Percentiles rank a stretch among this genome's conserved stretches.
These are phyloP conservation scores for Trifolium pratense DNA, from an alignment of 306 rosid species.

Conservation along the genomic window DNA sequence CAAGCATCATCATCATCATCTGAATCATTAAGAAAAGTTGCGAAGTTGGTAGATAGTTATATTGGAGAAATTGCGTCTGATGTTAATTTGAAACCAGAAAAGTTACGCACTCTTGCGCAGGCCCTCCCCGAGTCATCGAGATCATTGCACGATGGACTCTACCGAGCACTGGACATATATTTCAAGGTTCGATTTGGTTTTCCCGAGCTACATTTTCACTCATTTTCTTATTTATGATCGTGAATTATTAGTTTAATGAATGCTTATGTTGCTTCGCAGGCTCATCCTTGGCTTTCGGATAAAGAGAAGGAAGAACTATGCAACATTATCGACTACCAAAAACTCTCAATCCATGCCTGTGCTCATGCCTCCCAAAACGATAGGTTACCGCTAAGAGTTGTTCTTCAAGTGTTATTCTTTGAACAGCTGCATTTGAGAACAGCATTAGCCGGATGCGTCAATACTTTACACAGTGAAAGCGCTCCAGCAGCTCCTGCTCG, in stretches of 20 bases:
- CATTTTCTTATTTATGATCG: conserved; percentile 8
- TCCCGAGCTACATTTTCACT: conserved; percentile 33
- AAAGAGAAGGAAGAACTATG: conserved; percentile 86
- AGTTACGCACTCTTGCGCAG: conserved; percentile 55
- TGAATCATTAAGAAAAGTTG: conserved; percentile 64
- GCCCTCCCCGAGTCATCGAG: conserved; percentile 80
- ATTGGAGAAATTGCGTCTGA: conserved; percentile 62
- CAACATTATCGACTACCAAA: conserved; percentile 76
- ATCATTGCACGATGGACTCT: conserved; percentile 84
- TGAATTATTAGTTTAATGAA: conserved; percentile 33
- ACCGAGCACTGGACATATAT: conserved; percentile 85
- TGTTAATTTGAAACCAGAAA: conserved; percentile 53
- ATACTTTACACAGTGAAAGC: conserved; percentile 68
- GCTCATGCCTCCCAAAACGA: conserved; percentile 93
- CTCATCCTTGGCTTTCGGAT: conserved; percentile 83
- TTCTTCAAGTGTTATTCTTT: conserved; percentile 93
- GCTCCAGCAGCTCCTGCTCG: conserved; percentile 59
- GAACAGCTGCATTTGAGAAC: conserved; percentile 91
- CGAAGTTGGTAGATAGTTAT: conserved; percentile 56
- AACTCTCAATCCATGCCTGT: conserved; percentile 89
- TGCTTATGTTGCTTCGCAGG: conserved; percentile 56
- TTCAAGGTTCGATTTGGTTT: conserved; percentile 75
- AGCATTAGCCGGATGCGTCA: conserved; percentile 80
- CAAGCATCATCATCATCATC: conserved; percentile 66
- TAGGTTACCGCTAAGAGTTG: conserved; percentile 85